Evolutionary conservation across 1,139 yeast genomes (phyloP).

Genomic region (Hanseniaspora sp.): DNA sequence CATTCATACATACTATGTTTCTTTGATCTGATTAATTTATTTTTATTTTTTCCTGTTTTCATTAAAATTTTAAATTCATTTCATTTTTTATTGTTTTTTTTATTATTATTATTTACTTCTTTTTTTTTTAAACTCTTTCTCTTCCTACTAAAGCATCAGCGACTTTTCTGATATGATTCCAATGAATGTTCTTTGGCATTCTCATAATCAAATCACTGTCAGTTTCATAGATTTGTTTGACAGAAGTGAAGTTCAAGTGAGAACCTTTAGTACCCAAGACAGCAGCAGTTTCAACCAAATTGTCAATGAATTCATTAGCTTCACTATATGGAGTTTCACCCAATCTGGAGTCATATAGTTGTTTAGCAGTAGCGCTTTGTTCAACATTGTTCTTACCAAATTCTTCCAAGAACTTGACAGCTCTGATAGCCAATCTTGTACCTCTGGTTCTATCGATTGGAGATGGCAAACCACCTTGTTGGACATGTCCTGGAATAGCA

Average conservation of each 20-base stretch:
- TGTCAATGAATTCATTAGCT: conserved; percentile 1
- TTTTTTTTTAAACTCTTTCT: conserved; percentile 25
- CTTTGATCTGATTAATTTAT: not conserved
- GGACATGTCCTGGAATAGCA: conserved; percentile 75
- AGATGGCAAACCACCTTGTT: conserved; percentile 72
- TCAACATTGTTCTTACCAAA: conserved; percentile 26
- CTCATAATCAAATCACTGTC: conserved; percentile 73
- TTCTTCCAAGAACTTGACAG: conserved; percentile 55
- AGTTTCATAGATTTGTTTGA: conserved; percentile 65
- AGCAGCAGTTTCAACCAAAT: conserved; percentile 52
- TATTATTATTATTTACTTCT: not conserved
- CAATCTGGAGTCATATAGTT: conserved; percentile 27
- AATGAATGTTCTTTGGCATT: conserved; percentile 80
- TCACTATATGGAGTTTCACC: conserved; percentile 21
- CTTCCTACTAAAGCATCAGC: conserved; percentile 84
- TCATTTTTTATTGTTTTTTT: not conserved
- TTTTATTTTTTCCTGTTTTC: not conserved
- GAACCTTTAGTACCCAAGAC: conserved; percentile 80
- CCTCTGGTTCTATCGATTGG: conserved; percentile 69
- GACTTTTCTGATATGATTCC: conserved; percentile 63
- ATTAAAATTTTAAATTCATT: not conserved
- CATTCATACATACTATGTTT: no score
- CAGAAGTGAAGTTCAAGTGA: conserved; percentile 60
- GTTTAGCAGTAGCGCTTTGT: conserved; percentile 25
- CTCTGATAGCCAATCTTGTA: conserved; percentile 56